phyloP scores from a whole-genome alignment of 1,139 yeast genomes.

The Yamadazyma jaroonii region DNA sequence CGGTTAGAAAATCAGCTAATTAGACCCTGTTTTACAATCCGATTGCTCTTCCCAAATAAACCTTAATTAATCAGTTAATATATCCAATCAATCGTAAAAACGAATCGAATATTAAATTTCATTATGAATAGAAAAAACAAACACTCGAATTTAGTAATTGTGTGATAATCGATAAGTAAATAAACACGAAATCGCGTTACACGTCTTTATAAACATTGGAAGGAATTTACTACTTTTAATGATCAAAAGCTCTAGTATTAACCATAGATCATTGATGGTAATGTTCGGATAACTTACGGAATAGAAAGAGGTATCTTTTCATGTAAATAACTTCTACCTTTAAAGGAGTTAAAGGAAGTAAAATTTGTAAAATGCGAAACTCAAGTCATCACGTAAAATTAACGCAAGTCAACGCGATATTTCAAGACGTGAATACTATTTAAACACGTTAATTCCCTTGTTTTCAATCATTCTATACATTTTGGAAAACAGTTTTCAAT shows the following conservation, averaged over 20 bases:
- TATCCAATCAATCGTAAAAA: too few relatives aligned
- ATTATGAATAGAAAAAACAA: not conserved
- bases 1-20: not conserved
- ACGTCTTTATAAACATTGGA: not conserved
- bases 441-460: conserved; percentile 3
- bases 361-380: not conserved
- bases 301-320: not conserved
- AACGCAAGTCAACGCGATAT: conserved; percentile 1
- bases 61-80: too few relatives aligned
- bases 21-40: not conserved
- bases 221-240: too few relatives aligned
- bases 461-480: not conserved
- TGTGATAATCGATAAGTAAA: conserved; percentile 4
- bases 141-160: conserved; percentile 1
- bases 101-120: too few relatives aligned
- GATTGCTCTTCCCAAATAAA: too few relatives aligned
- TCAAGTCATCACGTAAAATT: not conserved
- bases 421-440: conserved; percentile 1
- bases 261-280: not conserved
- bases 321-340: not conserved
- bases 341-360: not conserved
- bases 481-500: not conserved
- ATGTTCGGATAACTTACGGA: conserved; percentile 2
- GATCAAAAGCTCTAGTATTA: too few relatives aligned
- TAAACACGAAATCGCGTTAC: conserved; percentile 5